Conservation (phyloP, 306 rosid genomes). For the Vachellia collinsii region DNA sequence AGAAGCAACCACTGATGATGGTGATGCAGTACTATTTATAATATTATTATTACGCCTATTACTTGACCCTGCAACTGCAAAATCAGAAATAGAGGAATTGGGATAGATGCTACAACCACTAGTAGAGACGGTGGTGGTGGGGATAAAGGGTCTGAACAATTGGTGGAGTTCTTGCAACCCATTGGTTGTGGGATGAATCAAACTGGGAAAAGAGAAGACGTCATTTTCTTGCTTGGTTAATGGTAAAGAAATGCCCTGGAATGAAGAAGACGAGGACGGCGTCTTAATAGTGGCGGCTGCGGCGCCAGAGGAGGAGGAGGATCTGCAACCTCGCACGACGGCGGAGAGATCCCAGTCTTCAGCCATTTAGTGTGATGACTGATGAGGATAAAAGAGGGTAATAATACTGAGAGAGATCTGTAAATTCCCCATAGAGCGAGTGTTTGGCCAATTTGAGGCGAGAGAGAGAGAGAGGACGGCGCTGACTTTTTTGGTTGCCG, state of each 20-base stretch:
- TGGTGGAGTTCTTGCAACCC: slow-evolving; percentile 57
- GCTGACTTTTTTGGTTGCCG: slow-evolving; percentile 53
- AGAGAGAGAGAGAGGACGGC: slow-evolving; percentile 42
- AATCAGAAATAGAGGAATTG: slow-evolving; percentile 42
- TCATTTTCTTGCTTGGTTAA: slow-evolving; percentile 41
- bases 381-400: neutral
- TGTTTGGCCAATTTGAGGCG: slow-evolving; percentile 17
- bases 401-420: neutral
- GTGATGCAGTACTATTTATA: neutral
- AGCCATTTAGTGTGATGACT: slow-evolving; percentile 35
- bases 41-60: neutral
- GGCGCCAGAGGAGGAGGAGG: neutral
- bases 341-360: slow-evolving; percentile 85
- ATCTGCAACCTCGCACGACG: slow-evolving; percentile 65
- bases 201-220: slow-evolving; percentile 49
- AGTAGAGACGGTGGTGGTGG: slow-evolving; percentile 41
- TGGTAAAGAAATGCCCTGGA: slow-evolving; percentile 23
- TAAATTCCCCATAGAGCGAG: slow-evolving; percentile 15
- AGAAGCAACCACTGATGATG: too few relatives aligned
- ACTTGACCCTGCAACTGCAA: slow-evolving; percentile 37
- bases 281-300: neutral
- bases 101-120: slow-evolving; percentile 36
- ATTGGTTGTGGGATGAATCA: slow-evolving; percentile 43
- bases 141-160: slow-evolving; percentile 42
- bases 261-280: neutral